These are phyloP conservation scores for Podospora pseudopauciseta DNA, from an alignment of 495 filamentous ascomycete genomes.

Conservation along the genomic window DNA sequence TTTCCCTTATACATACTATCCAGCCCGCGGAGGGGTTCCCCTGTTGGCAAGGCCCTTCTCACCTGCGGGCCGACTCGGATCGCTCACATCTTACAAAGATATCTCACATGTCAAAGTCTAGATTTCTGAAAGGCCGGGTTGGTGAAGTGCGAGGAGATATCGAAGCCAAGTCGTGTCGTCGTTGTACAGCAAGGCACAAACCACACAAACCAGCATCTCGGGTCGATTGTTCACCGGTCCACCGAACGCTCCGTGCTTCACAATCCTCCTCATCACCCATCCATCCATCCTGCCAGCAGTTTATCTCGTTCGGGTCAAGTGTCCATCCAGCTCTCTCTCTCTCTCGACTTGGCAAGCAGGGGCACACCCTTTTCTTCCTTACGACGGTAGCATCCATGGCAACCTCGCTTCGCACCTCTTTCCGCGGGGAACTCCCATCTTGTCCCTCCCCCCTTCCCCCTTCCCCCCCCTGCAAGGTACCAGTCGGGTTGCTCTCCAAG, in stretches of 20 bases:
- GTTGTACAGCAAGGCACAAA: not conserved
- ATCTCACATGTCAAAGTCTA: not conserved
- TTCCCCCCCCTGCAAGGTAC: conserved; percentile 22
- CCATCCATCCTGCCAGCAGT: no score
- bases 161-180: not conserved
- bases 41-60: not conserved
- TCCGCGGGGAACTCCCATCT: conserved; percentile 21
- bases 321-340: not conserved
- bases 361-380: not conserved
- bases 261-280: not conserved
- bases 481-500: conserved; percentile 15
- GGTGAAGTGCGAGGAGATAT: not conserved
- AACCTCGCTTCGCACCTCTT: conserved; percentile 29
- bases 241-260: not conserved
- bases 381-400: conserved; percentile 10
- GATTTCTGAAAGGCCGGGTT: not conserved
- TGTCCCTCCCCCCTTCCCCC: not conserved
- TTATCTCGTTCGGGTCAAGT: no score
- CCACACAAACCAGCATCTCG: not conserved
- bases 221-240: not conserved
- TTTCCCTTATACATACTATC: not conserved
- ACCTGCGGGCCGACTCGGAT: not conserved
- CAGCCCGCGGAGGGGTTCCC: not conserved
- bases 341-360: conserved; percentile 24
- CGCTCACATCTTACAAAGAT: not conserved